Evolutionary conservation across 805 yeast genomes (phyloP).

Genomic region (Teunomyces barrocoloradensis): DNA sequence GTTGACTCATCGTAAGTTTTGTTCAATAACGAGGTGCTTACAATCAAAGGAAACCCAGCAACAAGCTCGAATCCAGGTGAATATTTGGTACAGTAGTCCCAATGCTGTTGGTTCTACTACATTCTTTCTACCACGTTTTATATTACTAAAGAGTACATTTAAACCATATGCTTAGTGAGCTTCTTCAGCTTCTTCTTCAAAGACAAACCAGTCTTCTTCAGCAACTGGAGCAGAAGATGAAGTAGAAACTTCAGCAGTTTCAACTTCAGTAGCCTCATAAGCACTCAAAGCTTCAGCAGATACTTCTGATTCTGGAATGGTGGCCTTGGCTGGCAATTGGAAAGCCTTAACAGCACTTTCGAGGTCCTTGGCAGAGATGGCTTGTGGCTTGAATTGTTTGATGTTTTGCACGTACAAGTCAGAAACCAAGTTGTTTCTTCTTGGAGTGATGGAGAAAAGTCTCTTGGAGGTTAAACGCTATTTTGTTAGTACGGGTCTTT

Average conservation of each 20-base stretch:
- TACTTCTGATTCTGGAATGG: constrained; percentile 67
- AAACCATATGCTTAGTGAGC: constrained; percentile 38
- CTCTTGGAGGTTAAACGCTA: constrained; percentile 39
- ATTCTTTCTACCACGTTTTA: neutral
- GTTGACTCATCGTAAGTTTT: too few species aligned
- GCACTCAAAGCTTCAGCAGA: constrained; percentile 65
- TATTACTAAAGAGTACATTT: constrained; percentile 1
- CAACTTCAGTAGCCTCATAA: constrained; percentile 72
- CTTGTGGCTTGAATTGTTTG: constrained; percentile 83
- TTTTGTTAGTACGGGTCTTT: constrained; percentile 8
- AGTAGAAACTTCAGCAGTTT: constrained; percentile 45
- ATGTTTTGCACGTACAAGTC: constrained; percentile 86
- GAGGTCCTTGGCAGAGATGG: constrained; percentile 69
- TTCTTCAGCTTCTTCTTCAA: constrained; percentile 63
- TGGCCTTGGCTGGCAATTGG: constrained; percentile 77
- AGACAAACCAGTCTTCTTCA: constrained; percentile 79
- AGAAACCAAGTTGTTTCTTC: constrained; percentile 61
- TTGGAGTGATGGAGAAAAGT: constrained; percentile 41
- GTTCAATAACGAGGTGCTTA: too few species aligned
- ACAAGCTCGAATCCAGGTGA: neutral
- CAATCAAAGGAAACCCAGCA: too few species aligned
- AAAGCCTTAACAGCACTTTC: constrained; percentile 80
- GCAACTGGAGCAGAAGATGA: constrained; percentile 41
- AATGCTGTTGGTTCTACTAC: neutral
- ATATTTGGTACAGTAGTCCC: neutral